Evolutionary conservation across 768 basidiomycete genomes (phyloP), one percentile per base, ranked within the genome.

Genomic region (Phallus indusiatus): DNA sequence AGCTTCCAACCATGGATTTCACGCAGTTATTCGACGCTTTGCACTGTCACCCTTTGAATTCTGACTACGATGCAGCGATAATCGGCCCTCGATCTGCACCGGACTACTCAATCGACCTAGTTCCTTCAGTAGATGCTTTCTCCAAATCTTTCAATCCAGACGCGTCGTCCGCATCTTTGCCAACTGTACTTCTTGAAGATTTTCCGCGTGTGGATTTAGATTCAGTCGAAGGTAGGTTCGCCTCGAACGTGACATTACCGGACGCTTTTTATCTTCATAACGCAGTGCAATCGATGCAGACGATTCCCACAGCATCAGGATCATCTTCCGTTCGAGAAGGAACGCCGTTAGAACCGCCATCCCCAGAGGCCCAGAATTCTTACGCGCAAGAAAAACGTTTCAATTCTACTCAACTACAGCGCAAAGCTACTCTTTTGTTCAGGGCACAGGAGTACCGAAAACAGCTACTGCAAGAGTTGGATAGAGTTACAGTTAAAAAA

Each of bases 251-350:
- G 17, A 56, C 55, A 4, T 24, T 42, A 34, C 1, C 47, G 20
- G 4, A 18, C 47, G 16, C 46, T 20, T n/a, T 22, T 18, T 12
- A 47, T 1, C 20, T 17, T 47, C 17, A 11, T 16, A 46, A 56
- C 21, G 17, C 33, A 34, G 57, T 49, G 16, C 50, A 42, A 11
- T 36, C 57, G 22, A 12, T 35, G 16, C 57, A 22, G n/a, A 59
- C 57, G 10, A 51, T 46, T 18, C 49, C 57, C 5, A 59, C 50
- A 16, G 50, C 24, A 3, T 51, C 50, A 28, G 57, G 93, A 92
- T 60, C 94, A 96, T 63, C 63, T 87, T 28, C 86, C 87, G 67
- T 83, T 86, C 63, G 95, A 96, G 72, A 95, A 92, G 72, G 96
- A 99, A 49, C 55, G 47, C 24, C 21, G 22, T 0, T 46, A 24